Base-by-base conservation (phyloP, 495 filamentous ascomycete species). In the Penicillium cosmopolitanum region DNA sequence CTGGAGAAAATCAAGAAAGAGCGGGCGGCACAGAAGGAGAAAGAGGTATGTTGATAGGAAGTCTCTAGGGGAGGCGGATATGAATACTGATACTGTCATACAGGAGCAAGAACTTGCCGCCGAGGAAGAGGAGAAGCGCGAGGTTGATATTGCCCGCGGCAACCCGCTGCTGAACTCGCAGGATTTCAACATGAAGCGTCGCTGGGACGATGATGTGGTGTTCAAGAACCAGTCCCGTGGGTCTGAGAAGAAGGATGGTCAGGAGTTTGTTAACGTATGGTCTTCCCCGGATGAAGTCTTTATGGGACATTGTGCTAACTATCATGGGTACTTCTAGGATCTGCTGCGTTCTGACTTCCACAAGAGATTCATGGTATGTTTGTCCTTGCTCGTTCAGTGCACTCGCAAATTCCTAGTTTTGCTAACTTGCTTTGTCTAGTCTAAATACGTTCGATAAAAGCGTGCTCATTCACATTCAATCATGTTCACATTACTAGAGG, bases 121-220 rank as follows among this genome's bases (percentile, higher is more conserved):
- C 9, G 80, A 85, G 55, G 95, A 97, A 64, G 80, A 94, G 69
- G 93, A 90, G 68, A 82, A 89, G 66, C 83, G 89, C 34, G 95
- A 97, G 72, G 79, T 85, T 55, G 91, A 97, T 58, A 96, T 98
- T 63, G 94, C 95, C 25, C 78, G 89, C 50, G 95, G 95, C 15
- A 98, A 98, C 69, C 96, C 95, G 16, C 76, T 98, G 42, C 80
- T 98, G 25, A 97, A 97, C 65, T 69, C 88, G 0, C 68, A 80
- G 33, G 77, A 80, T 40, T 78, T 80, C 73, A 78, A 80, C 59
- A 65, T 70, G 43, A 72, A 72, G 64, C 68, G 69, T 23, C 84
- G 93, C 68, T 98, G 95, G 95, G 95, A 98, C 64, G 95, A 98
- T 60, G 95, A 98, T 77, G 95, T 98, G n/a, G 92, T 98, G 16